These are phyloP conservation scores for Cicer chorassanicum DNA, from an alignment of 306 rosid species.

Conservation along the genomic window DNA sequence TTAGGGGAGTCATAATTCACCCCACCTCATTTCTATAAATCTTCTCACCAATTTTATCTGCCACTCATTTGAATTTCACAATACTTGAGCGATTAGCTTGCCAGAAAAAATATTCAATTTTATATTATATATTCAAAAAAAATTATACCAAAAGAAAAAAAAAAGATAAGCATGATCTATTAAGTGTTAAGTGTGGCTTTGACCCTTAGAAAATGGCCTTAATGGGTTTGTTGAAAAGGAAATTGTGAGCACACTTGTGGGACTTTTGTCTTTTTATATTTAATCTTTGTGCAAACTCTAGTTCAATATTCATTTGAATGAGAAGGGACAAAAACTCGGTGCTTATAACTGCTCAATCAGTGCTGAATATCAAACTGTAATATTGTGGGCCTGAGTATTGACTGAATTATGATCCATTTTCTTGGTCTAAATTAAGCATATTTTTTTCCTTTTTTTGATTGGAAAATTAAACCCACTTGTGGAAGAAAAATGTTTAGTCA, in stretches of 20 bases:
- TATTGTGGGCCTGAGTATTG: not conserved
- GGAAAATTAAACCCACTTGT: not conserved
- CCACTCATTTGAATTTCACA: too few relatives aligned
- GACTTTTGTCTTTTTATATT: not conserved
- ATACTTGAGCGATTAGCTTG: too few relatives aligned
- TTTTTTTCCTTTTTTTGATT: not conserved
- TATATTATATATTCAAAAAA: too few relatives aligned
- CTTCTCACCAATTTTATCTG: too few relatives aligned
- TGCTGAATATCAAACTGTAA: not conserved
- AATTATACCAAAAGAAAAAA: too few relatives aligned
- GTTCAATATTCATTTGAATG: not conserved
- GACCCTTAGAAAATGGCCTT: constrained; percentile 27
- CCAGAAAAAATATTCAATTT: too few relatives aligned
- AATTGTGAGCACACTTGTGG: not conserved
- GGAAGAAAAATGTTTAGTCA: not conserved
- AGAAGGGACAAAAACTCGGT: not conserved
- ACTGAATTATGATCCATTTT: not conserved
- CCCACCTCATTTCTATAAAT: too few relatives aligned
- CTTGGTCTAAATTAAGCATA: not conserved
- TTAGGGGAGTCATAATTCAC: too few relatives aligned
- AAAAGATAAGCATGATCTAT: not conserved
- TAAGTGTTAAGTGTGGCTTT: constrained; percentile 19
- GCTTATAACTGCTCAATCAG: constrained; percentile 5
- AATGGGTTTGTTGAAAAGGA: constrained; percentile 24
- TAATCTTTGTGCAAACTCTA: not conserved